A percentile compares a stretch with the other conserved stretches of the same genome.
These are phyloP conservation scores for Coelastrella sp. DNA, from an alignment of 139 green algal species.

Conservation along the genomic window DNA sequence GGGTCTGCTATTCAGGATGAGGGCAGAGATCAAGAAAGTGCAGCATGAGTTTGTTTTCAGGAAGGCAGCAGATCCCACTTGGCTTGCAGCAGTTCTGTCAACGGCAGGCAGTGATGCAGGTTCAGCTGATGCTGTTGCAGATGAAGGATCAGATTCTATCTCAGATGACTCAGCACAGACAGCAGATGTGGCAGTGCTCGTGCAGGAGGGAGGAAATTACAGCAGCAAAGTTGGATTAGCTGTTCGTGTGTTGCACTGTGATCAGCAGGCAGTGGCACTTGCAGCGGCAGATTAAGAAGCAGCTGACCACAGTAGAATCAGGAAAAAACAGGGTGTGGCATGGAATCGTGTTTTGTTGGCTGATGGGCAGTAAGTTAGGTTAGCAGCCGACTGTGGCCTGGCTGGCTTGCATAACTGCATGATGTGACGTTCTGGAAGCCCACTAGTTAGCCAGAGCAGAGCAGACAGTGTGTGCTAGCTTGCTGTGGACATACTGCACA, in stretches of 20 bases:
- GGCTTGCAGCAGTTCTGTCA: neutral
- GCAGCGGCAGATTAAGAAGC: neutral
- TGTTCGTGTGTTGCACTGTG: neutral
- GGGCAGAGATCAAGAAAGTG: neutral
- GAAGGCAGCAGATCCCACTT: neutral
- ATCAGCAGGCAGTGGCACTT: neutral
- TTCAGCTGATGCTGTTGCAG: neutral
- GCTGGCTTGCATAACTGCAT: too few species aligned
- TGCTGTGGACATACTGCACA: too few species aligned
- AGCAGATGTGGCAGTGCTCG: neutral
- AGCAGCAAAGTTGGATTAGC: neutral
- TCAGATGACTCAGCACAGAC: neutral
- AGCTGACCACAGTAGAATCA: neutral
- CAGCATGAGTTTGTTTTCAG: neutral
- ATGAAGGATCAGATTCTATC: neutral
- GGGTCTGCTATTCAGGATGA: conserved; percentile 2
- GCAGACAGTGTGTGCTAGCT: too few species aligned
- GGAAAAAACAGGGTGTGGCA: too few species aligned
- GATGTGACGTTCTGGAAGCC: too few species aligned
- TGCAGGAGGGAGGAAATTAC: neutral
- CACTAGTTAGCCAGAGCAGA: too few species aligned
- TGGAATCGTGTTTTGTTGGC: too few species aligned
- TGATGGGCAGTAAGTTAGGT: too few species aligned
- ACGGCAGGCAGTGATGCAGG: neutral
- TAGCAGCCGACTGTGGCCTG: too few species aligned